These are phyloP conservation scores for Arthrobotrys musiformis DNA, from an alignment of 2,329 filamentous ascomycete genomes.

Conservation along the genomic window DNA sequence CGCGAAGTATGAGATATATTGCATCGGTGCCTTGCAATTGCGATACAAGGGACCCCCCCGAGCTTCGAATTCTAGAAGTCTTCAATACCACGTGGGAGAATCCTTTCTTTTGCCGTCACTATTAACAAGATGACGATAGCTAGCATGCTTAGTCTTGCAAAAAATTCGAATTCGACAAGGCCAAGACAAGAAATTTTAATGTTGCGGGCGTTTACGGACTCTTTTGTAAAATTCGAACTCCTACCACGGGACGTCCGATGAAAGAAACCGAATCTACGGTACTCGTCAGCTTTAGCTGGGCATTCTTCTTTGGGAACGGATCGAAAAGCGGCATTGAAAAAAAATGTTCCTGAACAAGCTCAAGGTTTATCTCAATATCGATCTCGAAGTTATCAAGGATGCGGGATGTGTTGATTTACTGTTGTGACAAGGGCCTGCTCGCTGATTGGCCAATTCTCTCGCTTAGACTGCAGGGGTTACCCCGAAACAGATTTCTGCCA, in stretches of 20 bases:
- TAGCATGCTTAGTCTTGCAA: not conserved
- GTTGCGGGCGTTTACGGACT: not conserved
- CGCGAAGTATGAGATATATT: constrained; percentile 8
- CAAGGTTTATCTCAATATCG: not conserved
- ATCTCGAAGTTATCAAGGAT: not conserved
- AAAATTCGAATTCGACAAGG: not conserved
- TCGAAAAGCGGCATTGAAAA: not conserved
- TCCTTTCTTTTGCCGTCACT: not conserved
- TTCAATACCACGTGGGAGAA: not conserved
- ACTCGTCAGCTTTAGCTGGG: not conserved
- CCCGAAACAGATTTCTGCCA: constrained; percentile 29
- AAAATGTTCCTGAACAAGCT: not conserved
- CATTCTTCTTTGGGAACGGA: not conserved
- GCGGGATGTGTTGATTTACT: constrained; percentile 23
- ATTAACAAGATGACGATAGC: too few species aligned
- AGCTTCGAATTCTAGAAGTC: constrained; percentile 15
- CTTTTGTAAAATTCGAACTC: not conserved
- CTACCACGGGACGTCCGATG: not conserved
- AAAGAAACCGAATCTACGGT: not conserved
- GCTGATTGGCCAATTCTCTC: constrained; percentile 18
- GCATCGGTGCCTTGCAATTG: not conserved
- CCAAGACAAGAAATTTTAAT: not conserved
- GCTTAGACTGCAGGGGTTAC: constrained; percentile 20
- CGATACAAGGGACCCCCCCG: not conserved
- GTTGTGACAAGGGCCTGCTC: not conserved